Evolutionary conservation across 306 rosid species (phyloP).

Genomic region (Pyrus betulifolia): DNA sequence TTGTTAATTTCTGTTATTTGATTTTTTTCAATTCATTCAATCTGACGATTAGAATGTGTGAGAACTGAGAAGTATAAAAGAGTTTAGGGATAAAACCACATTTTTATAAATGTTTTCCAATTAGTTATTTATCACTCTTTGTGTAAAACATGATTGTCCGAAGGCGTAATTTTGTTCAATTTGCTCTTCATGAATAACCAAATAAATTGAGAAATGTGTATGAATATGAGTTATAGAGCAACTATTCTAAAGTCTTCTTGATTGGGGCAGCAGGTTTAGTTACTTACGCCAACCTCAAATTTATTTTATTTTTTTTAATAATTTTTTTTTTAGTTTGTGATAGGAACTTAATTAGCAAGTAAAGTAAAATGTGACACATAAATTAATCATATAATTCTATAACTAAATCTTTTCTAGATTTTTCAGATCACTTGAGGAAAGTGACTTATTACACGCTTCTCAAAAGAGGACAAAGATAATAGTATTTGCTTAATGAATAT

Average conservation of each 20-base stretch:
- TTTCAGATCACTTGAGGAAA: conserved; percentile 40
- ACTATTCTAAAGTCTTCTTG: background rate
- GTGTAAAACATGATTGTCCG: background rate
- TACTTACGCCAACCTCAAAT: background rate
- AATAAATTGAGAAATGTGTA: background rate
- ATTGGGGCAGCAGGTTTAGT: too few species aligned
- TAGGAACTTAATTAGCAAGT: background rate
- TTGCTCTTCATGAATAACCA: background rate
- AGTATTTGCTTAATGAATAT: conserved; percentile 11
- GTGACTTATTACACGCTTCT: conserved; percentile 37
- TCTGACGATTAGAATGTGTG: too few species aligned
- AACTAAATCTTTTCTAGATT: conserved; percentile 57
- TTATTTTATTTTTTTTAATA: too few species aligned
- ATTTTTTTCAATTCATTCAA: too few species aligned
- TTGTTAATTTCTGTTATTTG: too few species aligned
- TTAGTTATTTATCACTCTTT: background rate
- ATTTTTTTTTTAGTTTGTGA: background rate
- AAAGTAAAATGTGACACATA: conserved; percentile 15
- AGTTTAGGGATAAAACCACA: too few species aligned
- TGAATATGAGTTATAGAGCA: background rate
- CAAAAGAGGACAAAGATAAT: conserved; percentile 38
- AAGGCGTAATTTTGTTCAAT: background rate
- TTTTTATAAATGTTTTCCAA: background rate
- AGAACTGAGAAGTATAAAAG: too few species aligned
- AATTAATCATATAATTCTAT: background rate